Evolutionary conservation across 208 protist genomes (phyloP), one percentile per base, ranked within the genome.

Genomic region (Trypanosoma conorhini): DNA sequence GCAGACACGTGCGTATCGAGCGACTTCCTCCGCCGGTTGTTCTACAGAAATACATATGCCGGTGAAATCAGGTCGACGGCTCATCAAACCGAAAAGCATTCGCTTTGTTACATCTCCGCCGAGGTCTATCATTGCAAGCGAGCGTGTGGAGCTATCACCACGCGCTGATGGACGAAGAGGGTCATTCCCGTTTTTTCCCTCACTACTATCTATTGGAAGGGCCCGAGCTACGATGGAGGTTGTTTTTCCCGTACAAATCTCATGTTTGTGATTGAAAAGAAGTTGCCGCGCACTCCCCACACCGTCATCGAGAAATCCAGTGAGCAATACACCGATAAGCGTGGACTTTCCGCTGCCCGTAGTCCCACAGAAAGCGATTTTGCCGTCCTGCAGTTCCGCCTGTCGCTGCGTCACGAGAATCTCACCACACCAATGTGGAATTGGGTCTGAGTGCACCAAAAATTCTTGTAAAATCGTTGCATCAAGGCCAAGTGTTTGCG

Each of bases 201-300:
- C 46, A 48, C 50, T 56, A 48, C 65, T 57, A 35, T 86, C 76
- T 67, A 97, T 92, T 31, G 92, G 91, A 57, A 98, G 38, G 51
- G 98, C 84, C 0, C 98, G 92, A 31, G 97, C 92, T 28, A 85
- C 82, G 44, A 99, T 88, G 33, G 85, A 94, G n/a, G 86, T 96
- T 1, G 98, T 99, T 33, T 92, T 80, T 4, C 98, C 98, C 10
- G 83, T 90, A 46, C 96, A 79, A 13, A 99, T 74, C 74, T 99
- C 98, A 77, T 99, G 98, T 61, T 97, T 96, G 91, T 99, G 98
- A 65, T 91, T 95, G 76, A 98, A 98, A 17, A 98, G 78, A 0
- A 76, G 67, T 57, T 96, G 87, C 19, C 94, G 81, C 13, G 80
- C 86, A 64, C 81, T 83, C 13, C 94, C 94, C 54, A 72, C 57